Evolutionary conservation across 352 stramenopile species (phyloP), one percentile per base, ranked within the genome.

Genomic region (Pythium oligandrum): DNA sequence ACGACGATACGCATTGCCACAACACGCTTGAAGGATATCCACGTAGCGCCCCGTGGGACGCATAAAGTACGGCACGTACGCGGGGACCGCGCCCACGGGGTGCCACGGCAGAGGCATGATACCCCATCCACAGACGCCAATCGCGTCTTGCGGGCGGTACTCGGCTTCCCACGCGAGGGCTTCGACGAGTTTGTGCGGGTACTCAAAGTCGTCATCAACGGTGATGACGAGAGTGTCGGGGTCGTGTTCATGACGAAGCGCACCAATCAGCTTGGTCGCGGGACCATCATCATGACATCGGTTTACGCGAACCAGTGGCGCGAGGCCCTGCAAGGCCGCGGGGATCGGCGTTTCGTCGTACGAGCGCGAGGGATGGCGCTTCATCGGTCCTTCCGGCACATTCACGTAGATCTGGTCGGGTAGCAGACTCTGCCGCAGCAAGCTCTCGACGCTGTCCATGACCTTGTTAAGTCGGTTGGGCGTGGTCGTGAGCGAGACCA

Each of bases 21-120:
- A 83, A n/a, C 70, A 76, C 37, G 70, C 65, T 59, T 78, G 55
- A 2, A 65, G 63, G 33, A 92, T 89, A 52, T 92, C 82, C 35
- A 92, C 82, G 44, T 80, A 87, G 37, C 79, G 79, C 12, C 82
- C 82, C 26, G 53, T 59, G 0, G 82, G 78, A 0, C 79, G 79
- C 82, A 90, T 88, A 45, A 90, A 86, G 52, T 92, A 92, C 2
- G 82, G 82, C 57, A 90, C 82, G 51, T 92, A 92, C 11, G 80
- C 82, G 0, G 82, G 79, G 34, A 92, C 80, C 9, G 86, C 74
- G 42, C 82, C 82, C n/a, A 90, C 79, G 44, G 70, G 49, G 59
- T 89, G 73, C 70, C 70, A 88, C 2, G 53, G 33, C 59, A 92
- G 57, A 3, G 81, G 81, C 12, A 92, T 66, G 60, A 90, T 86